These are phyloP conservation scores for Eutrema salsugineum DNA, from an alignment of 441 rosid genomes.

Conservation along the genomic window DNA sequence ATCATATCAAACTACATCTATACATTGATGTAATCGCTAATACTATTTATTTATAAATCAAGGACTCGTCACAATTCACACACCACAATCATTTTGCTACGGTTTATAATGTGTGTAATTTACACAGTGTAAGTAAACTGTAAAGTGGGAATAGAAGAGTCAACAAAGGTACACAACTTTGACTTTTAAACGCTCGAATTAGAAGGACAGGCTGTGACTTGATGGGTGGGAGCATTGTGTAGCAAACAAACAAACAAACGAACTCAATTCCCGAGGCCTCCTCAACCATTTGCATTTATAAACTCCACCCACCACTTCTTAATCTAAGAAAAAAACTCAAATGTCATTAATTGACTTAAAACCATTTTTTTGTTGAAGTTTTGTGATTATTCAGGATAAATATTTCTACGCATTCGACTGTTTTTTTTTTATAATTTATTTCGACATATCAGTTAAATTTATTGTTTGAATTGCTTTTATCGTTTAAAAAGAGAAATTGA, in stretches of 20 bases:
- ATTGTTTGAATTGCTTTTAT: not conserved
- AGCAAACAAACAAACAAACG: not conserved
- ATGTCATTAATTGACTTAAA: not conserved
- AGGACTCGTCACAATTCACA: not conserved
- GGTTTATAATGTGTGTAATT: no score
- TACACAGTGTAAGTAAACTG: no score
- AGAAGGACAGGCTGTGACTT: slow-evolving; percentile 18
- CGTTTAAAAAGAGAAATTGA: not conserved
- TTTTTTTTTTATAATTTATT: not conserved
- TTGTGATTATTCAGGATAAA: not conserved
- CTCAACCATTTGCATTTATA: slow-evolving; percentile 21
- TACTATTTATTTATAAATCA: not conserved
- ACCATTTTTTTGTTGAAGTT: not conserved
- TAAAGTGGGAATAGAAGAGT: slow-evolving; percentile 13
- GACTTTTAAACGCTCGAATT: slow-evolving; percentile 13
- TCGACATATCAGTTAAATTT: not conserved
- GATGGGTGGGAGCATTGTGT: not conserved
- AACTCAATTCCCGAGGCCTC: slow-evolving; percentile 23
- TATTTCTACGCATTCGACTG: not conserved
- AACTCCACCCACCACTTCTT: slow-evolving; percentile 16
- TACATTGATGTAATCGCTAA: not conserved
- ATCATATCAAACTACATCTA: not conserved
- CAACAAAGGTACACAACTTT: slow-evolving; percentile 5
- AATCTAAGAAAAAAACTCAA: not conserved
- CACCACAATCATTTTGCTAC: not conserved